Evolutionary conservation across 2,329 filamentous ascomycete genomes (phyloP).

Genomic region (Aureobasidium sp.): DNA sequence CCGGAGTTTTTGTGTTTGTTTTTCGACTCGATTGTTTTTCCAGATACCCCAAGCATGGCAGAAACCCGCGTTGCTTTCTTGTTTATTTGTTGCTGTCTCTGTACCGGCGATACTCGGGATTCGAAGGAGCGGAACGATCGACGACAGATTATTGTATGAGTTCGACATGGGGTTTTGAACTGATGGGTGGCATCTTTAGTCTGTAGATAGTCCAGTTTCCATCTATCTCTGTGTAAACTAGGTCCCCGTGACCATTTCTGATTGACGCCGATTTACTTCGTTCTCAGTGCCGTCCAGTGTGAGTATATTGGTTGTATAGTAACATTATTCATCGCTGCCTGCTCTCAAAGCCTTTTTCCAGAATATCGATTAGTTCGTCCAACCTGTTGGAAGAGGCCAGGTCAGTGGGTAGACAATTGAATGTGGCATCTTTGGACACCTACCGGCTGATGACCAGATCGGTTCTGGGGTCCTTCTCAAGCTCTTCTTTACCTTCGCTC

Average conservation of each 20-base stretch:
- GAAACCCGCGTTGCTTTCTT: not conserved
- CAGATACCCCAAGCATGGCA: constrained; percentile 10
- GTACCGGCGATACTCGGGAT: not conserved
- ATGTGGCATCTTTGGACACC: not conserved
- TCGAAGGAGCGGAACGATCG: not conserved
- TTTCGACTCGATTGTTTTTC: not conserved
- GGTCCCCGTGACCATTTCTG: not conserved
- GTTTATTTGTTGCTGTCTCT: constrained; percentile 3
- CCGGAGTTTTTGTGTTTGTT: not conserved
- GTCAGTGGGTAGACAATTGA: not conserved
- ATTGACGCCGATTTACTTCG: not conserved
- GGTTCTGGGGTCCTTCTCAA: constrained; percentile 28
- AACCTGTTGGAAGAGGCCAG: constrained; percentile 18
- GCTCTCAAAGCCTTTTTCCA: constrained; percentile 22
- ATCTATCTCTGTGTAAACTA: not conserved
- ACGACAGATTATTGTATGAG: not conserved
- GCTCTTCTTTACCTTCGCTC: constrained; percentile 31
- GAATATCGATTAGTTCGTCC: constrained; percentile 27
- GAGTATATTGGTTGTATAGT: not conserved
- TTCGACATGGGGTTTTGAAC: not conserved
- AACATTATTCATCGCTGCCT: not conserved
- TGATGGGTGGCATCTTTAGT: not conserved
- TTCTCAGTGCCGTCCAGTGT: not conserved
- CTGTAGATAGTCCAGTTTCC: not conserved
- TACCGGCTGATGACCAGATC: constrained; percentile 27